Conservation (phyloP, 2,329 filamentous ascomycete genomes). For the Fusarium incarnatum region DNA sequence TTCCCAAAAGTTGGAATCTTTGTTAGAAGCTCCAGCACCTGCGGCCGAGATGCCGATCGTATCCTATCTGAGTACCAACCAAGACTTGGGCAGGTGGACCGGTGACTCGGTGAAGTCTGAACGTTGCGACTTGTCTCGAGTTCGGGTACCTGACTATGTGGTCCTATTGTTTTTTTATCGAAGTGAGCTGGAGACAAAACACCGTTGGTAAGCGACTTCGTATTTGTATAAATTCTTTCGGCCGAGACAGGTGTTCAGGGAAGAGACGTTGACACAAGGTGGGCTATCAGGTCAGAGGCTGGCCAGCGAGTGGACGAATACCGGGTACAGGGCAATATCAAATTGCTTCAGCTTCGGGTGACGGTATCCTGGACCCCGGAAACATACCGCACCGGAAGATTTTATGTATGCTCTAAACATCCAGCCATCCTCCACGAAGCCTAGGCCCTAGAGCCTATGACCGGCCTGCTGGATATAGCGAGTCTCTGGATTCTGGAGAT, state of each 20-base stretch:
- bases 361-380: slow-evolving; percentile 25
- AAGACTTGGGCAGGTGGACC: slow-evolving; percentile 29
- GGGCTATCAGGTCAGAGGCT: not conserved
- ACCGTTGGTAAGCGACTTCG: slow-evolving; percentile 6
- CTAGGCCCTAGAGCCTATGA: not conserved
- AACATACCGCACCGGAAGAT: slow-evolving; percentile 17
- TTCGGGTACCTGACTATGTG: not conserved
- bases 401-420: not conserved
- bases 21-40: slow-evolving; percentile 4
- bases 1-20: slow-evolving; percentile 16
- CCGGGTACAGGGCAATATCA: not conserved
- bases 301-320: slow-evolving; percentile 10
- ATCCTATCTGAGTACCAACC: slow-evolving; percentile 27
- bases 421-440: not conserved
- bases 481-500: not conserved
- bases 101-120: slow-evolving; percentile 30
- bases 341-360: slow-evolving; percentile 14
- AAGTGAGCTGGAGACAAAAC: not conserved
- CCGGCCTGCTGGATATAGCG: slow-evolving; percentile 10
- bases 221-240: slow-evolving; percentile 6
- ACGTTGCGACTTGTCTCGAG: slow-evolving; percentile 18
- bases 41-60: slow-evolving; percentile 37
- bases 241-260: slow-evolving; percentile 2
- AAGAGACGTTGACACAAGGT: not conserved
- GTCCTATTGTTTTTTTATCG: not conserved